Percentiles rank a stretch among this genome's conserved stretches.
These are phyloP conservation scores for Mycosphaerella arachidis DNA, from an alignment of 2,329 filamentous ascomycete genomes.

Conservation along the genomic window DNA sequence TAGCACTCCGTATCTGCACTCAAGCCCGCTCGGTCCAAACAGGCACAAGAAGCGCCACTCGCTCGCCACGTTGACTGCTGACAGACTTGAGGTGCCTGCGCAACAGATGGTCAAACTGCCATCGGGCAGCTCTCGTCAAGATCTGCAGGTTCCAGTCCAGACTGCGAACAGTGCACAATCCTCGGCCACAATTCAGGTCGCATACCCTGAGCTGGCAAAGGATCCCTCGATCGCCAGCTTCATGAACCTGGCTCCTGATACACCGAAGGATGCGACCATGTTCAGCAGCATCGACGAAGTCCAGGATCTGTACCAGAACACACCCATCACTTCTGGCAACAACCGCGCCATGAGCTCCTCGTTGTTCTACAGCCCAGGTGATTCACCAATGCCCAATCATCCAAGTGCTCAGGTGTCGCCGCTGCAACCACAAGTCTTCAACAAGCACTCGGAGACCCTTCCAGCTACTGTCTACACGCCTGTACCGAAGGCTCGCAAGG, in stretches of 20 bases:
- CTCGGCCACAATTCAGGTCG: conserved; percentile 15
- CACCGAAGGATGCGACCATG: background rate
- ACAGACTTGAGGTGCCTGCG: conserved; percentile 1
- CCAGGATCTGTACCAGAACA: background rate
- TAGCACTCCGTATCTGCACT: background rate
- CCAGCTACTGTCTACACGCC: conserved; percentile 1
- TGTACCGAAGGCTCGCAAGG: background rate
- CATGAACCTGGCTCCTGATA: conserved; percentile 5
- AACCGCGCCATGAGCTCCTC: background rate
- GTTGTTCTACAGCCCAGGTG: background rate
- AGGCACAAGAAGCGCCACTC: background rate
- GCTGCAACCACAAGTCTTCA: background rate
- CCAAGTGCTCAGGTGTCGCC: conserved; percentile 9
- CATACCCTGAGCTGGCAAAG: conserved; percentile 22
- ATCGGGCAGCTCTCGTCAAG: background rate
- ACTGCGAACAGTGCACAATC: conserved; percentile 10
- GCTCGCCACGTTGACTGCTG: background rate
- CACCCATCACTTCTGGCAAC: background rate
- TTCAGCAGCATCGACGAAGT: background rate
- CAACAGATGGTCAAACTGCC: background rate
- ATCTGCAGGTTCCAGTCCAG: background rate
- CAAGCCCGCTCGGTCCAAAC: background rate
- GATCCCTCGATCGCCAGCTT: conserved; percentile 20
- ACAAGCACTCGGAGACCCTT: background rate
- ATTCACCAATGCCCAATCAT: background rate